Base-by-base conservation (phyloP, 768 basidiomycete genomes). In the Trametes coccinea region DNA sequence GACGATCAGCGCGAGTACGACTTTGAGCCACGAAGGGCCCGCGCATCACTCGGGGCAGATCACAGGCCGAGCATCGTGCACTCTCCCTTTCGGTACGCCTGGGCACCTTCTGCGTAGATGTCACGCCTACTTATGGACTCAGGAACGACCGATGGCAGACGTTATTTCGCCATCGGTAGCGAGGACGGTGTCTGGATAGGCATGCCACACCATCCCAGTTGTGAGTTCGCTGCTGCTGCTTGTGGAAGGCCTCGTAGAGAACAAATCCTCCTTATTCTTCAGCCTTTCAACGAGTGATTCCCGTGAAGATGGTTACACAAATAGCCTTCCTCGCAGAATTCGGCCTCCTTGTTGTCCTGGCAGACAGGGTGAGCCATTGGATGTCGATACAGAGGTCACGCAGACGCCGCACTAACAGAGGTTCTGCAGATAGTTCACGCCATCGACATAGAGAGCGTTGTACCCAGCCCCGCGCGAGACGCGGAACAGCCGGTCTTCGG, bases 181-280 rank as follows among this genome's bases (percentile, higher is more conserved):
- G 74, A 76, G n/a, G 78, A 81, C 48, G 82, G 82, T 2, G 78
- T 83, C 11, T 84, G 79, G 76, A 78, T 84, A 22, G 81, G 81
- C 0, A 69, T 80, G 59, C 72, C 77, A 2, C 70, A 74, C n/a
- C 73, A 78, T 41, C 73, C 80, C 2, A 62, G 64, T 41, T 78
- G 76, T 76, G 61, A 59, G 74, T 56, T 14, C 17, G 14, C 10
- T 6, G 41, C n/a, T 43, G n/a, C 10, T 13, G 7, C 39, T 3
- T 43, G 0, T 0, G n/a, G 7, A n/a, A 9, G 14, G 41, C n/a
- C 14, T 43, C 8, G 41, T 43, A 13, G 9, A 43, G 5, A 13
- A 13, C 14, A 1, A 31, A n/a, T 13, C 51, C 17, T 40, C 39
- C 22, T 41, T 50, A 33, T 31, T 50, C 30, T 30, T 44, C 53